Evolutionary conservation across 306 rosid genomes (phyloP).

Genomic region (Cyclanthera cordifolia): DNA sequence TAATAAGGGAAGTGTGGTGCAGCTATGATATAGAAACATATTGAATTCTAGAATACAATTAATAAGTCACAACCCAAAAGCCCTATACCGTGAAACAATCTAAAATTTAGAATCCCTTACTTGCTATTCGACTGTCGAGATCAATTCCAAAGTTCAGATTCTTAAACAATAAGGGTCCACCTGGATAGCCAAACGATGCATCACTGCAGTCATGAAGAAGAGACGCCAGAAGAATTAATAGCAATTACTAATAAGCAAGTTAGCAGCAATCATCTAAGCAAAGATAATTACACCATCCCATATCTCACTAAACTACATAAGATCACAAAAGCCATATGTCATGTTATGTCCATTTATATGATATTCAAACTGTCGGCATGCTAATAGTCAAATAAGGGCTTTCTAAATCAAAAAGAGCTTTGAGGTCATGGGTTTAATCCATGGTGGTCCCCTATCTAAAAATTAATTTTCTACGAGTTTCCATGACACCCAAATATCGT

Average conservation of each 20-base stretch:
- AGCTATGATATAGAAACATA: constrained; percentile 14
- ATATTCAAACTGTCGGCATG: too few relatives aligned
- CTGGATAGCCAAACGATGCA: constrained; percentile 97
- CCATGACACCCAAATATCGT: too few relatives aligned
- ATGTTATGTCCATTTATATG: background rate
- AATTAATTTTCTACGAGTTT: too few relatives aligned
- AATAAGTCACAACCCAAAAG: background rate
- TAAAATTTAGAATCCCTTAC: constrained; percentile 37
- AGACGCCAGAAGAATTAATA: constrained; percentile 12
- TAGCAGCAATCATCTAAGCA: background rate
- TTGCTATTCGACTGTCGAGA: constrained; percentile 95
- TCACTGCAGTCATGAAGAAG: constrained; percentile 50
- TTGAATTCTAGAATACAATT: constrained; percentile 1
- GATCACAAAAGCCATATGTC: background rate
- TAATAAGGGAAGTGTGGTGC: constrained; percentile 5
- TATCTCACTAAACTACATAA: background rate
- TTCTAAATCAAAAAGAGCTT: too few relatives aligned
- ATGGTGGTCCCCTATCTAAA: too few relatives aligned
- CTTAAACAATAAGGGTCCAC: constrained; percentile 76
- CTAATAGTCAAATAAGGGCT: too few relatives aligned
- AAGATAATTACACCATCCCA: background rate
- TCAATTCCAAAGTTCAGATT: constrained; percentile 97
- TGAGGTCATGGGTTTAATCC: too few relatives aligned
- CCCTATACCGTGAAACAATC: background rate
- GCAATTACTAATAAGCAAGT: background rate